Base-by-base conservation (phyloP, 2,329 filamentous ascomycete species). In the Alternaria dauci region DNA sequence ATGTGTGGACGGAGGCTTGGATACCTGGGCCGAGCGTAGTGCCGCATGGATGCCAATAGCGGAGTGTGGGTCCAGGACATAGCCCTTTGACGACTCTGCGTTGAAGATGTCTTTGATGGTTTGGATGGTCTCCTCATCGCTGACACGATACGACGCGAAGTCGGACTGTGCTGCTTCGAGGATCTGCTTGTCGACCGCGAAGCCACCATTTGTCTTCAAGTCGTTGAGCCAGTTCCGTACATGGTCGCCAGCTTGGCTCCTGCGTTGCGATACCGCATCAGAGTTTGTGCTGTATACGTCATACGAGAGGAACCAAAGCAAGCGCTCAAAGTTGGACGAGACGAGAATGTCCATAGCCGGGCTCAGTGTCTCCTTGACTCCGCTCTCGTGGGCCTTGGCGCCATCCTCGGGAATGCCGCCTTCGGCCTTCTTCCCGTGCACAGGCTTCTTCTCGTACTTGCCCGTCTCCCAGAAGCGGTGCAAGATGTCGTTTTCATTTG, bases 311-410 rank as follows among this genome's bases (percentile, higher is more conserved):
- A 92, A 97, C 94, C 94, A 98, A 11, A 99, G 85, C 5, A 99
- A 85, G 32, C 95, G 88, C 84, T 99, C 95, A 76, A 99, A 98
- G 83, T 99, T 99, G 78, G 91, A 95, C 25, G 91, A 94, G 12
- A 98, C 94, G 4, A 98, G 85, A 67, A 98, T 98, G 78, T 99
- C 95, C 95, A 99, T 98, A 46, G 95, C 95, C 0, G 95, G 95
- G 70, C 91, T 93, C 52, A 96, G 86, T 0, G 95, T 99, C 81
- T 96, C 94, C 81, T 93, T 94, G 63, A 94, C 93, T 38, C 91
- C 92, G 44, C 88, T 87, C 44, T 82, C 80, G 61, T 93, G 88
- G 8, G 86, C 86, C 70, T 88, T 86, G 18, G 79, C 85, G 26
- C 87, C 87, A 69, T 89, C 86, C 54, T 81, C 82, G 4, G 78